Percentiles rank a stretch among this genome's conserved stretches.
These are phyloP conservation scores for Lumnitzera racemosa DNA, from an alignment of 345 rosid genomes.

Conservation along the genomic window DNA sequence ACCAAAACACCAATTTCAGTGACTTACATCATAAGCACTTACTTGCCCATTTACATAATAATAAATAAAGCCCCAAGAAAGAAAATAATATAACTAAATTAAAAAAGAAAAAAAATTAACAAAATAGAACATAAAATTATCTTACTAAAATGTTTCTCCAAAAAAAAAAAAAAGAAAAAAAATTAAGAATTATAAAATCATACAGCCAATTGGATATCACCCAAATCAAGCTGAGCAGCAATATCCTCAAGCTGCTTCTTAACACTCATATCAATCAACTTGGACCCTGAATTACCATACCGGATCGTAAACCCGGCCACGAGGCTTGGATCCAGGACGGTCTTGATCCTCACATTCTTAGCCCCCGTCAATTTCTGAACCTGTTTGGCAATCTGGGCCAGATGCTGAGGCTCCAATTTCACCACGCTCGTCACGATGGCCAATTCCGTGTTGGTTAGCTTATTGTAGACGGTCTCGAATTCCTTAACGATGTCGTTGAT, in stretches of 20 bases:
- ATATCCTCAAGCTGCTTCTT: conserved; percentile 94
- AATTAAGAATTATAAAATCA: not conserved
- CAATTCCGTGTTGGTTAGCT: conserved; percentile 61
- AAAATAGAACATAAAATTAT: too few species aligned
- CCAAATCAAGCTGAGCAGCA: conserved; percentile 68
- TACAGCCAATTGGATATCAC: conserved; percentile 54
- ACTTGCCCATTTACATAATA: too few species aligned
- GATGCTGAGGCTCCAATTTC: conserved; percentile 59
- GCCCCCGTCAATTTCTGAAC: conserved; percentile 89
- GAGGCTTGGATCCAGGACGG: conserved; percentile 60
- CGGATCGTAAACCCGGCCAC: conserved; percentile 90
- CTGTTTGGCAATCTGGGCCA: conserved; percentile 86
- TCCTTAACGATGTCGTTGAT: conserved; percentile 65
- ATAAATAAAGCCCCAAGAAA: too few species aligned
- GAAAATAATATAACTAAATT: too few species aligned
- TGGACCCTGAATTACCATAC: conserved; percentile 72
- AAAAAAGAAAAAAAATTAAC: too few species aligned
- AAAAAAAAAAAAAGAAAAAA: too few species aligned
- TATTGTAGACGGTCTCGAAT: conserved; percentile 64
- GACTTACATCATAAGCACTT: too few species aligned
- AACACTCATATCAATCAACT: conserved; percentile 87
- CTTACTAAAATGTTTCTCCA: too few species aligned
- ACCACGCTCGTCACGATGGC: conserved; percentile 85
- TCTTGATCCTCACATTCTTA: conserved; percentile 81
- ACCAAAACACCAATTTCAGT: too few species aligned